Conservation (phyloP, 2,329 filamentous ascomycete genomes). For the Bertia moriformis region DNA sequence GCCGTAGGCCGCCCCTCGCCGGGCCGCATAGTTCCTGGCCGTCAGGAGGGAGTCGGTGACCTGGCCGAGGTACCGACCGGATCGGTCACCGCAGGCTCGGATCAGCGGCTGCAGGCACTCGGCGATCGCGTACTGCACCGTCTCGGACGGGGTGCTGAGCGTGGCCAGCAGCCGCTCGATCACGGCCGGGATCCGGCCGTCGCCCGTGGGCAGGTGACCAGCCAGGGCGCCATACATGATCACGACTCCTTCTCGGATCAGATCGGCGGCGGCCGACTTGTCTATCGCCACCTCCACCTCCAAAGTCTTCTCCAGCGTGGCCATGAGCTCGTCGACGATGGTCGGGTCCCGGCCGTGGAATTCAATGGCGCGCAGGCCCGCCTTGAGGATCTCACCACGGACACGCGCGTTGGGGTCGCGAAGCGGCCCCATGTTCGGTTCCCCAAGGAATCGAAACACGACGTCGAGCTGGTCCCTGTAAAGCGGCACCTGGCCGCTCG, state of each 20-base stretch:
- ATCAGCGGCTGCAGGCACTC: slow-evolving; percentile 89
- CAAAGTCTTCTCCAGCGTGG: slow-evolving; percentile 76
- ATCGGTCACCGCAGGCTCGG: slow-evolving; percentile 62
- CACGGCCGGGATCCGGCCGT: slow-evolving; percentile 74
- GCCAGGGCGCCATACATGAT: slow-evolving; percentile 93
- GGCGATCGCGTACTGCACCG: slow-evolving; percentile 89
- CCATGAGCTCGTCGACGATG: slow-evolving; percentile 84
- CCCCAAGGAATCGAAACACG: slow-evolving; percentile 75
- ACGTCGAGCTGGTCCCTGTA: slow-evolving; percentile 54
- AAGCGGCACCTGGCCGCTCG: slow-evolving; percentile 55
- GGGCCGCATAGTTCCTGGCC: slow-evolving; percentile 76
- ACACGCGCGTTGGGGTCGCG: slow-evolving; percentile 67
- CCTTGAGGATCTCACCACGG: slow-evolving; percentile 80
- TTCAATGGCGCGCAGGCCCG: slow-evolving; percentile 68
- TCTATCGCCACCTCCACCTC: slow-evolving; percentile 76
- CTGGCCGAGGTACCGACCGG: slow-evolving; percentile 65
- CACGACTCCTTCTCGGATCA: slow-evolving; percentile 91
- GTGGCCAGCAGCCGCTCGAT: slow-evolving; percentile 75
- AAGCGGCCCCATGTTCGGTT: slow-evolving; percentile 72
- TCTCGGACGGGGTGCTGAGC: slow-evolving; percentile 85
- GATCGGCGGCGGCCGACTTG: slow-evolving; percentile 67
- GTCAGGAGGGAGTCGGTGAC: slow-evolving; percentile 71
- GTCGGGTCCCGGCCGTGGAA: slow-evolving; percentile 63
- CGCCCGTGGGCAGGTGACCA: slow-evolving; percentile 68
- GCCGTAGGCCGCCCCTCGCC: slow-evolving; percentile 87